Evolutionary conservation across 495 filamentous ascomycete genomes (phyloP).

Genomic region (Hypoxylon lenormandii): DNA sequence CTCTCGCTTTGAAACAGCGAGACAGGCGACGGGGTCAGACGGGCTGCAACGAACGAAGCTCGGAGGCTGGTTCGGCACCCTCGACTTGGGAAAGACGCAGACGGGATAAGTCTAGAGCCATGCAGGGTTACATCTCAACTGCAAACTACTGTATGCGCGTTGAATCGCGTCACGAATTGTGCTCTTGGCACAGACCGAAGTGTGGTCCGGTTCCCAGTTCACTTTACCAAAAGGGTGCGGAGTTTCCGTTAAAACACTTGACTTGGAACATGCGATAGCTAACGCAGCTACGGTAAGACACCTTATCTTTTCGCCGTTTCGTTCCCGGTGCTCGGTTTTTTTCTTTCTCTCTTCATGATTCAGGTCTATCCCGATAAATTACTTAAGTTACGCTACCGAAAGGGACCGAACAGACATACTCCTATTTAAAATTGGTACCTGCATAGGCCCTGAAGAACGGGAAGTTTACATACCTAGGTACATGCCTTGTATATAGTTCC

Average conservation of each 20-base stretch:
- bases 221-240: conserved; percentile 18
- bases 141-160: conserved; percentile 41
- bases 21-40: conserved; percentile 7
- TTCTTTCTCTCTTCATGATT: conserved; percentile 9
- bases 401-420: not conserved
- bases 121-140: conserved; percentile 37
- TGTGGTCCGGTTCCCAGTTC: conserved; percentile 20
- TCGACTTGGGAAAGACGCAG: conserved; percentile 11
- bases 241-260: conserved; percentile 24
- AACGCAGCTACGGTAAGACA: too few species aligned
- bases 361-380: conserved; percentile 2
- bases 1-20: conserved; percentile 14
- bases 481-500: conserved; percentile 1
- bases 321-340: not conserved
- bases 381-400: too few species aligned
- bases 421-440: conserved; percentile 36
- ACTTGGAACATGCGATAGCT: not conserved
- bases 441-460: conserved; percentile 17
- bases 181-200: conserved; percentile 37
- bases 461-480: too few species aligned
- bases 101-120: conserved; percentile 33
- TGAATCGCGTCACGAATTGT: conserved; percentile 45
- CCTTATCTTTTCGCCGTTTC: not conserved
- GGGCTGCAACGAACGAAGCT: not conserved
- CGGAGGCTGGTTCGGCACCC: conserved; percentile 20